phyloP scores from a whole-genome alignment of 2,329 filamentous ascomycete species.

The Hypoxylon rubiginosum region DNA sequence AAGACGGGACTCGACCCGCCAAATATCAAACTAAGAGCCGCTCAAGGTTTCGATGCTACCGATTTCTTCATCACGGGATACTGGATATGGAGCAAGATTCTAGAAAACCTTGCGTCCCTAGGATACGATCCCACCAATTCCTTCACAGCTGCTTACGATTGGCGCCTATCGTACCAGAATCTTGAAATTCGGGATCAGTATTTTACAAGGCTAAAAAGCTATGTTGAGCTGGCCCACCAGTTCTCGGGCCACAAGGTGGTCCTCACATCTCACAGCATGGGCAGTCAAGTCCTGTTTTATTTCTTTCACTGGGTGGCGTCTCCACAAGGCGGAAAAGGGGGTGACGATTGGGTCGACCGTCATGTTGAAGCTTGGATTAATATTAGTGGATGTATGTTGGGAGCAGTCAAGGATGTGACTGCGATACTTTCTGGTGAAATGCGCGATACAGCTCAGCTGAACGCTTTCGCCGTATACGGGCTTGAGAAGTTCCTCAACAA shows the following conservation, averaged over 20 bases:
- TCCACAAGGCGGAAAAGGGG: slow-evolving; percentile 82
- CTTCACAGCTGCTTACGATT: slow-evolving; percentile 83
- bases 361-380: slow-evolving; percentile 98
- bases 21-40: slow-evolving; percentile 88
- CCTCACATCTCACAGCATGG: slow-evolving; percentile 96
- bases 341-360: slow-evolving; percentile 88
- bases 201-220: slow-evolving; percentile 88
- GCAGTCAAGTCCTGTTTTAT: slow-evolving; percentile 92
- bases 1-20: slow-evolving; percentile 91
- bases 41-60: slow-evolving; percentile 96
- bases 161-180: slow-evolving; percentile 91
- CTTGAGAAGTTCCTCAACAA: slow-evolving; percentile 95
- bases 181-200: slow-evolving; percentile 93
- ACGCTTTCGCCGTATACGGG: slow-evolving; percentile 95
- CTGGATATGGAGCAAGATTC: slow-evolving; percentile 99
- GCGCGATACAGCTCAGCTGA: slow-evolving; percentile 97
- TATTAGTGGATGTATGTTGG: slow-evolving; percentile 97
- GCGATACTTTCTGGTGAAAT: slow-evolving; percentile 96
- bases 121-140: slow-evolving; percentile 91
- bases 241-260: slow-evolving; percentile 84
- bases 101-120: slow-evolving; percentile 95
- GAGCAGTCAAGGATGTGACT: slow-evolving; percentile 89
- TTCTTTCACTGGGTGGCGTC: slow-evolving; percentile 87
- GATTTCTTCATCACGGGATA: slow-evolving; percentile 95
- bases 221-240: slow-evolving; percentile 87